Evolutionary conservation across 2,329 filamentous ascomycete genomes (phyloP), one percentile per base, ranked within the genome.

Genomic region (Zymoseptoria pseudotritici): DNA sequence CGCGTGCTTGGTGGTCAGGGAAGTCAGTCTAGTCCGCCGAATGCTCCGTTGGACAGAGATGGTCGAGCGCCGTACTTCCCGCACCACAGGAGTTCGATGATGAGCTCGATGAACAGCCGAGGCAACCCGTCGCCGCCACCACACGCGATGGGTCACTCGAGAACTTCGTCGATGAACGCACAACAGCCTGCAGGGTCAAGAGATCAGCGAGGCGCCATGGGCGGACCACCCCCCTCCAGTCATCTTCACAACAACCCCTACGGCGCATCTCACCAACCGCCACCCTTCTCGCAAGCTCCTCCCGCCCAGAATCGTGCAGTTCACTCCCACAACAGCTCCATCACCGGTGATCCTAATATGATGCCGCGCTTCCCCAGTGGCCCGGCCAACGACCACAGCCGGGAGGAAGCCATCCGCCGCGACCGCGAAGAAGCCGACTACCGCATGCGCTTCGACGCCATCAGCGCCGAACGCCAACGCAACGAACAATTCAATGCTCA

Each of bases 101-200:
- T 73, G 26, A 68, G 66, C n/a, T 58, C 61, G 7, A 61, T 73
- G 13, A 70, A 68, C 50, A 54, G 61, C 52, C 65, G 71, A 42
- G 68, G 62, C 7, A 72, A 72, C 53, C 71, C 72, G 8, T 73
- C 73, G 10, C 72, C 73, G 8, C 73, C 73, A n/a, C 72, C 72
- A 2, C 66, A 67, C 54, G 57, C 63, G 57, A 65, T 69, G 53
- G 56, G 60, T 1, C 72, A 74, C 56, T 73, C 72, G 9, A 65
- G 70, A 20, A 74, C 71, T 8, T 65, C 71, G 7, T 74, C 71
- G 17, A 58, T 72, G 8, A 67, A 66, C 9, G 61, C 61, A 21
- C 65, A 65, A 55, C 64, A 67, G 50, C 22, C 50, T 24, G 46
- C 53, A 7, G 59, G 26, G 13, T 63, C 62, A 21, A 59, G 64